phyloP scores from a whole-genome alignment of 805 yeast species.

The Lipomyces sp. region DNA sequence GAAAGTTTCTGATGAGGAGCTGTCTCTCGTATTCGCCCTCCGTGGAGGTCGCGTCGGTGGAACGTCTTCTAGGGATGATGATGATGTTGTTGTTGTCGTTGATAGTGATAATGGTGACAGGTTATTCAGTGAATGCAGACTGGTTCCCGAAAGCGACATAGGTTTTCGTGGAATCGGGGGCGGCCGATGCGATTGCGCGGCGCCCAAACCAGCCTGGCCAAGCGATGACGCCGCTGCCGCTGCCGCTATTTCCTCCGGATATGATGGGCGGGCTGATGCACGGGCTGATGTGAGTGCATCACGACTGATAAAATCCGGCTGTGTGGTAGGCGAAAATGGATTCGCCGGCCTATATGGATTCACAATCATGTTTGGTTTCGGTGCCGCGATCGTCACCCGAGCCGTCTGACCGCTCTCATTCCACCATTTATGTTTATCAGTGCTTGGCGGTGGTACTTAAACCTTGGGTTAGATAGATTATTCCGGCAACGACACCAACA shows the following conservation, averaged over 20 bases:
- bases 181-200: slow-evolving; percentile 14
- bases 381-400: slow-evolving; percentile 60
- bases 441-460: slow-evolving; percentile 85
- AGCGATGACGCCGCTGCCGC: slow-evolving; percentile 14
- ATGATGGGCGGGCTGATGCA: slow-evolving; percentile 3
- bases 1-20: slow-evolving; percentile 4
- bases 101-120: slow-evolving; percentile 14
- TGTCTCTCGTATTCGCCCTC: slow-evolving; percentile 14
- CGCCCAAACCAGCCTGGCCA: background rate
- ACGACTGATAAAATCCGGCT: slow-evolving; percentile 54
- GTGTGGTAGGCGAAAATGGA: slow-evolving; percentile 65
- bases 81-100: background rate
- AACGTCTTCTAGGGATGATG: slow-evolving; percentile 9
- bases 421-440: slow-evolving; percentile 91
- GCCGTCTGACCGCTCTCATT: slow-evolving; percentile 75
- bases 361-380: slow-evolving; percentile 53
- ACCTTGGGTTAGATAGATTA: background rate
- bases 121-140: slow-evolving; percentile 21
- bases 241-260: slow-evolving; percentile 9
- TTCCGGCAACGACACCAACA: background rate
- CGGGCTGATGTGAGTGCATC: slow-evolving; percentile 8
- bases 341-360: slow-evolving; percentile 74
- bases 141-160: slow-evolving; percentile 18
- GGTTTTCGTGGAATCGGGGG: slow-evolving; percentile 34
- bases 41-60: slow-evolving; percentile 33